Percentiles rank a stretch among this genome's conserved stretches.
Evolutionary conservation across 495 filamentous ascomycete species (phyloP).

Genomic region (Aspergillus panamensis): DNA sequence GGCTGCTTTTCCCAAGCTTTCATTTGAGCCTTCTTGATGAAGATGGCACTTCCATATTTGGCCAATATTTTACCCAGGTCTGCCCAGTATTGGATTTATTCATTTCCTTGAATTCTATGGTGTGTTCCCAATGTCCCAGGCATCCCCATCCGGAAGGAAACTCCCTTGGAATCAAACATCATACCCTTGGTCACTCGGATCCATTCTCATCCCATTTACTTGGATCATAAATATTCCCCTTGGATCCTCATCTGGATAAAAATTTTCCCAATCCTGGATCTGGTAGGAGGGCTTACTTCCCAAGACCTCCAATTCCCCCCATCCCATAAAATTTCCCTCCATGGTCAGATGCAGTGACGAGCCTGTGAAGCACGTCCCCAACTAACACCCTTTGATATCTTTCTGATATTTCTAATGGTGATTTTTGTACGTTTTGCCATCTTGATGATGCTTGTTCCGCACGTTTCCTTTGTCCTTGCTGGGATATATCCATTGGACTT

Average conservation of each 20-base stretch:
- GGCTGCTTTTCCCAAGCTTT: neutral
- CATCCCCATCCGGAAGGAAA: constrained; percentile 2
- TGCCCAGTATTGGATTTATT: constrained; percentile 2
- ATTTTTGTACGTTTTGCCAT: neutral
- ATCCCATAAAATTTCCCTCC: neutral
- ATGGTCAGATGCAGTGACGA: neutral
- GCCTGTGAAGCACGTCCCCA: neutral
- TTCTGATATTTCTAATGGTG: neutral
- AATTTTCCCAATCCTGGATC: neutral
- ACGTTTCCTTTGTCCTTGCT: constrained; percentile 1
- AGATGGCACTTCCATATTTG: constrained; percentile 8
- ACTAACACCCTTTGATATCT: neutral
- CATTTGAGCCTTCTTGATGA: constrained; percentile 1
- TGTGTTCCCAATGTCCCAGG: constrained; percentile 3
- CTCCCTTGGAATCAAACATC: constrained; percentile 9
- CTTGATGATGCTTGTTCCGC: neutral
- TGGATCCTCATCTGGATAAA: neutral
- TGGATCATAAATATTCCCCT: neutral
- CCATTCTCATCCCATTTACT: neutral
- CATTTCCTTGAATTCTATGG: constrained; percentile 4
- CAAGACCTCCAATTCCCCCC: neutral
- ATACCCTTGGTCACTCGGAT: constrained; percentile 10
- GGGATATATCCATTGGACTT: neutral
- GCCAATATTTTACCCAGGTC: constrained; percentile 3
- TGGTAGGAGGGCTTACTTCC: constrained; percentile 1